Base-by-base conservation (phyloP, 495 filamentous ascomycete genomes). In the Penicillium salamii region DNA sequence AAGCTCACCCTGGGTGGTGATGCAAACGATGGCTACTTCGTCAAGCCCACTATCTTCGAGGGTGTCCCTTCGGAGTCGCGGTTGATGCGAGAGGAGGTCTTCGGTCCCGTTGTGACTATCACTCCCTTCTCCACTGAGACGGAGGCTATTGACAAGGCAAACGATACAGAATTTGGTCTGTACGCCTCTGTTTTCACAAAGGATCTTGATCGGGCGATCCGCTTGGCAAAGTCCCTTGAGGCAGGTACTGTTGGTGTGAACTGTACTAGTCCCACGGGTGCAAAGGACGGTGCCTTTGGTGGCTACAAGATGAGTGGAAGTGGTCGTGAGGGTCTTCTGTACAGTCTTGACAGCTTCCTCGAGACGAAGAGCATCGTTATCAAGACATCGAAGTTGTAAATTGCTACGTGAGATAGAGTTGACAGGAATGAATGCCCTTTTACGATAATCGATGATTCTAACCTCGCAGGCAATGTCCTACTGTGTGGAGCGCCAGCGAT, bases 221-320 rank as follows among this genome's bases (percentile, higher is more conserved):
- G 64, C 0, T 12, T 71, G 39, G 64, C 71, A 1, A 66, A 57
- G 34, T 54, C 55, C n/a, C 23, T 71, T 8, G 58, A 69, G 42
- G 60, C 66, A 8, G 70, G 69, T 26, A 90, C 90, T 81, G 90
- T 96, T 36, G 95, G 87, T 81, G 85, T 97, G 58, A 96, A 96
- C 65, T 87, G 81, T 49, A 85, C 66, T 41, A 83, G 79, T 77
- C 75, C 34, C 69, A 86, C 61, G 74, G 71, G 46, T 55, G 84
- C 68, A 0, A 77, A 72, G 38, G 78, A 78, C 49, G 78, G 89
- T 38, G 88, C 89, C 12, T 93, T 95, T 70, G 91, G 91, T 24
- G 91, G 92, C 1, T 87, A 90, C 41, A 96, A 96, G 75, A 87
- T 91, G 79, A 89, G 84, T 63, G 92, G 90, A n/a, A 87, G 88